Conservation (phyloP, 176 grass and related monocot genomes). For the Oryza meridionalis region DNA sequence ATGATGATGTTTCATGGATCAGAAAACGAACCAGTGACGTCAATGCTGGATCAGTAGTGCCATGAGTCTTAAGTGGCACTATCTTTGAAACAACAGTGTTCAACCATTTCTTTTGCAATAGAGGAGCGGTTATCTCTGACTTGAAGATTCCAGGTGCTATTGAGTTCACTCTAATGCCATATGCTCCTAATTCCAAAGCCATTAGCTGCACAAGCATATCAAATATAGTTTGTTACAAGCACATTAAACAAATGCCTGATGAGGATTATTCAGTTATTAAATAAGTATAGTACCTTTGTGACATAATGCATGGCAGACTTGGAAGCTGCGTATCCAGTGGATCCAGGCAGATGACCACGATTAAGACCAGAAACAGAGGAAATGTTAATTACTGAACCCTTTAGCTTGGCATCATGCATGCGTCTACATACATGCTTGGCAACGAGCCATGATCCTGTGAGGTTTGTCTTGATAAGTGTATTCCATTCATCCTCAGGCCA, state of each 20-base stretch:
- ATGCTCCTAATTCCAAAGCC: conserved; percentile 78
- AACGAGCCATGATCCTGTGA: conserved; percentile 81
- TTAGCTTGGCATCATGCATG: conserved; percentile 68
- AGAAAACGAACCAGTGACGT: conserved; percentile 73
- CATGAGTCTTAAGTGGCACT: conserved; percentile 63
- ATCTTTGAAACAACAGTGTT: conserved; percentile 58
- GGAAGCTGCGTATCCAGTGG: conserved; percentile 60
- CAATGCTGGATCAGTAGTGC: conserved; percentile 73
- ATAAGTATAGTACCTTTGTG: conserved; percentile 60
- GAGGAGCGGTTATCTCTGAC: conserved; percentile 73
- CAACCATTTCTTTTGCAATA: conserved; percentile 75
- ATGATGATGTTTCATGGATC: conserved; percentile 69
- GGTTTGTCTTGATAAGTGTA: conserved; percentile 76
- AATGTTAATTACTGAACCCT: conserved; percentile 81
- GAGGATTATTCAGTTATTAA: not conserved
- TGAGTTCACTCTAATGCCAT: conserved; percentile 79
- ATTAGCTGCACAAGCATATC: conserved; percentile 54
- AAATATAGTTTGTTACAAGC: not conserved
- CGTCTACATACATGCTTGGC: conserved; percentile 76
- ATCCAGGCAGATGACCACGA: conserved; percentile 66
- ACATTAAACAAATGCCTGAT: not conserved
- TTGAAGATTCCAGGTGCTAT: conserved; percentile 85
- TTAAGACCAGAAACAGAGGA: conserved; percentile 69
- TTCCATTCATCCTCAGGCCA: conserved; percentile 80
- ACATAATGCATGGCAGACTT: conserved; percentile 70